Evolutionary conservation across 306 rosid genomes (phyloP), one percentile per base, ranked within the genome.

Genomic region (Adenanthera pavonina): DNA sequence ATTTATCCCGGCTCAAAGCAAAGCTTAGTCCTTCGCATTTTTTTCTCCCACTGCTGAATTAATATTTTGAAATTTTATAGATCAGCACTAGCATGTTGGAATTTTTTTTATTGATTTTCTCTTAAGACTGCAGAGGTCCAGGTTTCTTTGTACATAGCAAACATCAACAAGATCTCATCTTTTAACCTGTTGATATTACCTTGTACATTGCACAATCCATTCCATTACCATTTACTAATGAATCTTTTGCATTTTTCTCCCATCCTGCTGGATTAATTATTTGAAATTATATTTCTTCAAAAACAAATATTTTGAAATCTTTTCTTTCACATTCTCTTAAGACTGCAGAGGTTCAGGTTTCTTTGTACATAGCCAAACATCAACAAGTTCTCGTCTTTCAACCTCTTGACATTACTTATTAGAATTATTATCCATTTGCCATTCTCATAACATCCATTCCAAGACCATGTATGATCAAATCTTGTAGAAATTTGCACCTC

Each of bases 401-500:
- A 74, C 71, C 41, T 71, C 25, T 48, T 62, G 49, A 40, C n/a
- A 70, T 15, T 25, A 72, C 36, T 20, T 48, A 64, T 17, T 38
- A 72, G 54, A 72, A 66, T 71, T 34, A 35, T 30, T 69, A 81
- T 54, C 52, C 7, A 33, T 52, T 43, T 30, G 36, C 38, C 16
- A 25, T 8, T 30, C 36, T 20, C 33, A 48, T 70, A 44, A 33
- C 36, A 30, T 76, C 72, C 72, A 69, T 76, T 64, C 15, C 19
- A 62, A 82, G 66, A 35, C 43, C 62, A 72, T 57, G 67, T 46
- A 76, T 36, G 47, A 43, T 46, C 12, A 79, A 74, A 35, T 80
- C 36, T 35, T 73, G 33, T 2, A 17, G 52, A 75, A 41, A 81
- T 76, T 44, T 80, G 15, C 83, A 95, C 99, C 95, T 91, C 89